Conservation (phyloP, 371 early-diverging fungal species). For the Dichotomocladium elegans region DNA sequence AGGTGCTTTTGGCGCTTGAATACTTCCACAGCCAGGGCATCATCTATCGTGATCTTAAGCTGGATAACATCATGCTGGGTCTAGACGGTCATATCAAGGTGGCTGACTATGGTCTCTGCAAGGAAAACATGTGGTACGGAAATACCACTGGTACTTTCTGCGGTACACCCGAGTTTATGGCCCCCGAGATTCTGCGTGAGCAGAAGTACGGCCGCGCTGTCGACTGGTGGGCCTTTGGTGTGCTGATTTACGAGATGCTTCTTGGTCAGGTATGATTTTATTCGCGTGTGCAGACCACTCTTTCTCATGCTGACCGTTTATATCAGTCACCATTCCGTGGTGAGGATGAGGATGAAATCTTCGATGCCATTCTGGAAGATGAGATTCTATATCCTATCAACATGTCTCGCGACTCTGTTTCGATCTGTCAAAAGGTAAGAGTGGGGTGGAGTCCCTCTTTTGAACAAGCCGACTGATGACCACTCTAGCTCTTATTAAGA, state of each 20-base stretch:
- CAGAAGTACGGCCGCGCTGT: conserved; percentile 89
- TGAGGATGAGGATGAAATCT: conserved; percentile 93
- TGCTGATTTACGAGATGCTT: conserved; percentile 97
- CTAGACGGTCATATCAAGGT: conserved; percentile 96
- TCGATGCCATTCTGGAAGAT: conserved; percentile 90
- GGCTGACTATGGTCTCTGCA: conserved; percentile 98
- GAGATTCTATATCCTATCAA: conserved; percentile 89
- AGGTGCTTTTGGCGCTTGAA: conserved; percentile 93
- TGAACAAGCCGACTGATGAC: no score
- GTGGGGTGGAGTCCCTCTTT: no score
- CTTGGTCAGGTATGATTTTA: conserved; percentile 46
- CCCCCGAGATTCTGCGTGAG: conserved; percentile 95
- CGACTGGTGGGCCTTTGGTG: conserved; percentile 99
- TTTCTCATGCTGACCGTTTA: no score
- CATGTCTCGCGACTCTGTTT: conserved; percentile 89
- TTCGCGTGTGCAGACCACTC: no score
- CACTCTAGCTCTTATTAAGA: conserved; percentile 82
- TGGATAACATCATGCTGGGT: conserved; percentile 96
- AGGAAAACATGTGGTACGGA: conserved; percentile 88
- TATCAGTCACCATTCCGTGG: conserved; percentile 85
- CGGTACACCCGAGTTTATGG: conserved; percentile 99
- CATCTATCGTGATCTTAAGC: conserved; percentile 97
- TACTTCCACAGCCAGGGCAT: conserved; percentile 93
- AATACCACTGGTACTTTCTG: conserved; percentile 89
- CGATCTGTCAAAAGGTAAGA: conserved; percentile 77